Conservation (phyloP, 345 rosid genomes). For the Eucalyptus tenuipes region DNA sequence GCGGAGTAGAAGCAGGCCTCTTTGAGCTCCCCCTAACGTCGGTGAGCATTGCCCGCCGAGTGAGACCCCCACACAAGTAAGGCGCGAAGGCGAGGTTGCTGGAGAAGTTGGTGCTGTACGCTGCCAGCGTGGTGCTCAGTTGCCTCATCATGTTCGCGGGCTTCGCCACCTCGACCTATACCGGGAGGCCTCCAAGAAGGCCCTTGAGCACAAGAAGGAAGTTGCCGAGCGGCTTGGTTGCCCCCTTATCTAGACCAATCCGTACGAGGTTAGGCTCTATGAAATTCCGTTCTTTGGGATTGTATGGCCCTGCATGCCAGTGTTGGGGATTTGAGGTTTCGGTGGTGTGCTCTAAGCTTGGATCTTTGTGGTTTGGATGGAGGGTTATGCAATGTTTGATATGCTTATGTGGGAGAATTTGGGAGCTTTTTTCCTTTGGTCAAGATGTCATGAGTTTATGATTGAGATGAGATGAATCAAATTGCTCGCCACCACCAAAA, state of each 20-base stretch:
- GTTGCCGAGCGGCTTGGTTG: conserved; percentile 86
- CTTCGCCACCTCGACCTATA: conserved; percentile 87
- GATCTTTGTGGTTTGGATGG: background rate
- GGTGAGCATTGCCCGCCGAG: too few relatives aligned
- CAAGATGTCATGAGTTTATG: background rate
- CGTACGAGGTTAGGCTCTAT: conserved; percentile 52
- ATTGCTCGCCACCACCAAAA: background rate
- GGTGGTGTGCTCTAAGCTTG: background rate
- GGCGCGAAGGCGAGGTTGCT: too few relatives aligned
- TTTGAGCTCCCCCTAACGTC: too few relatives aligned
- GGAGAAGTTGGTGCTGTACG: conserved; percentile 69
- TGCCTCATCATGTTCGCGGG: conserved; percentile 71
- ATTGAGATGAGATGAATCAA: background rate
- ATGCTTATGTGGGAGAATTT: background rate
- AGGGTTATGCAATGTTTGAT: background rate
- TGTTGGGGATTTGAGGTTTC: background rate
- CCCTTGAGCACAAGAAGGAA: conserved; percentile 86
- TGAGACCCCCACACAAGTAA: too few relatives aligned
- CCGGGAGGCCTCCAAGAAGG: conserved; percentile 86
- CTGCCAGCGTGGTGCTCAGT: conserved; percentile 95
- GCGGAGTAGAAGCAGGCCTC: too few relatives aligned
- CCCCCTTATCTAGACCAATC: conserved; percentile 76
- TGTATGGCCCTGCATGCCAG: background rate
- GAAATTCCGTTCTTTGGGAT: too few relatives aligned
- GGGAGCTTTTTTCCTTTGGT: background rate